Conservation (phyloP, 345 rosid genomes). For the Durio zibethinus region DNA sequence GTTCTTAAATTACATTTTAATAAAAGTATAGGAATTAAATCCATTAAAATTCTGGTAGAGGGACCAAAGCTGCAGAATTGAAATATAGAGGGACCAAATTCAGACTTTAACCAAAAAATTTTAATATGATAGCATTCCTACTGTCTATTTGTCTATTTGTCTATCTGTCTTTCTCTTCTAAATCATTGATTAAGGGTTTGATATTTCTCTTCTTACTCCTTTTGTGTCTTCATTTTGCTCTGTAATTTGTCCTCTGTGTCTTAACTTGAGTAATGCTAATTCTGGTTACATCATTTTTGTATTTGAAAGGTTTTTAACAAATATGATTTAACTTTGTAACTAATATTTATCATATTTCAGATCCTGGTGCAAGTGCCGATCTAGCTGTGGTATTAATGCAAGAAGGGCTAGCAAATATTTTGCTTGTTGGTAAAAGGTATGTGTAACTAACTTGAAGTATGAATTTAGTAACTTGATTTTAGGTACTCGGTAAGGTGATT, state of each 20-base stretch:
- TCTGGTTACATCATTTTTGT: neutral
- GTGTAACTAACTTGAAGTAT: neutral
- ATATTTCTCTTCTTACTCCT: neutral
- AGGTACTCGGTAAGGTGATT: neutral
- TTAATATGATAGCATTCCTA: neutral
- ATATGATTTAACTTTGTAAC: neutral
- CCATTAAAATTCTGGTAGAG: neutral
- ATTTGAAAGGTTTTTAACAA: neutral
- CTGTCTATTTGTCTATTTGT: neutral
- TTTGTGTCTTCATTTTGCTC: neutral
- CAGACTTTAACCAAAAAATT: neutral
- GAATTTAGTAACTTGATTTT: neutral
- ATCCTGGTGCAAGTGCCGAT: constrained; percentile 93
- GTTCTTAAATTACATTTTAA: neutral
- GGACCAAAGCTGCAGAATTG: neutral
- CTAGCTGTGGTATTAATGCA: constrained; percentile 90
- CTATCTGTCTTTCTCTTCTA: neutral
- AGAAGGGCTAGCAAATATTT: constrained; percentile 85
- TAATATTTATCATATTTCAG: constrained; percentile 35
- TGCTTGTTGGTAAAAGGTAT: constrained; percentile 93
- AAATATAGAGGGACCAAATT: neutral
- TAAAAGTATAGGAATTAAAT: neutral
- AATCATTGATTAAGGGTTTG: neutral
- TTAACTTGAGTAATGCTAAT: neutral
- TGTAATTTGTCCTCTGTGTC: neutral